Conservation (phyloP, 2,329 filamentous ascomycete genomes). For the Elsinoe ampelina region DNA sequence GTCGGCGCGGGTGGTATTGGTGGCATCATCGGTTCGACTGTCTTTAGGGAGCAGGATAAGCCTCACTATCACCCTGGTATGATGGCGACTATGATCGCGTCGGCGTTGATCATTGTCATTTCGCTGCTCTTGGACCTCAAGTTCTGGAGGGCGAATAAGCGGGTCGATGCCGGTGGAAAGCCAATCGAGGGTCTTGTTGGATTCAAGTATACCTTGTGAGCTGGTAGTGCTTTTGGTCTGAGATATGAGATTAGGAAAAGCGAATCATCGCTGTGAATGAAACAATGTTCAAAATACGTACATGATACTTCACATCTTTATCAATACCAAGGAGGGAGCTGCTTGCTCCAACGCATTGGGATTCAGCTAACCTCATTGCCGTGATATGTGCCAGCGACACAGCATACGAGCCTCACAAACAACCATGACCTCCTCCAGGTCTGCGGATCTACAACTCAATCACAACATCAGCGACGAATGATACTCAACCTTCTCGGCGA, state of each 20-base stretch:
- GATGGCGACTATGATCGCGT: conserved; percentile 24
- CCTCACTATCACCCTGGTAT: conserved; percentile 27
- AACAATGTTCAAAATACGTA: not conserved
- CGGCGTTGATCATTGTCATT: conserved; percentile 24
- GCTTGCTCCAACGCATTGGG: too few species aligned
- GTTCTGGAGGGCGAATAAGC: conserved; percentile 28
- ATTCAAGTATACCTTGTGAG: conserved; percentile 28
- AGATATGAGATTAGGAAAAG: not conserved
- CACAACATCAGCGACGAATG: too few species aligned
- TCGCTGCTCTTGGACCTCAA: conserved; percentile 24
- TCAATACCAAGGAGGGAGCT: too few species aligned
- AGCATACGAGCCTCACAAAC: too few species aligned
- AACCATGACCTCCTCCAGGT: too few species aligned
- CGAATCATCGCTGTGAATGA: not conserved
- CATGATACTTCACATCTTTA: too few species aligned
- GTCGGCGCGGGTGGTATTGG: conserved; percentile 70
- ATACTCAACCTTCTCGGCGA: too few species aligned
- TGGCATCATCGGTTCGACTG: conserved; percentile 47
- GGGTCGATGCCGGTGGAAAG: conserved; percentile 28
- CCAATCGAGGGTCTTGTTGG: conserved; percentile 27
- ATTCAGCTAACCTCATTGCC: too few species aligned
- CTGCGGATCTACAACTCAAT: too few species aligned
- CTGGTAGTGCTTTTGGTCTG: not conserved
- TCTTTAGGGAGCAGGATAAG: conserved; percentile 27
- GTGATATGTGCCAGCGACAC: too few species aligned